Evolutionary conservation across 23 red algal species (phyloP).

Genomic region (Pyropia yezoensis): DNA sequence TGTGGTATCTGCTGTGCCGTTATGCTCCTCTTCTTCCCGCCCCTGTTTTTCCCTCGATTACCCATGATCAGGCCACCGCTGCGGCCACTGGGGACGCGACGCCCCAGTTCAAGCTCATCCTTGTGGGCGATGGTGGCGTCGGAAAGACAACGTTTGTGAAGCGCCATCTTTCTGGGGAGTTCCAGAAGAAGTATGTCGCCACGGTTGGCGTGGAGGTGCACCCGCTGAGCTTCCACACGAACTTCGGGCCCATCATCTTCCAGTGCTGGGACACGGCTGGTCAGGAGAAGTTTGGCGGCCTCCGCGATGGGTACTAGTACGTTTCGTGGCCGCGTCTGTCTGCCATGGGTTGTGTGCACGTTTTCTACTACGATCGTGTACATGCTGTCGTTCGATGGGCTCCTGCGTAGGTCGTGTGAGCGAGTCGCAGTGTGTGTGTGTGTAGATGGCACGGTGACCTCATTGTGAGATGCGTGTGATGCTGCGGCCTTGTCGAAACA

Average conservation of each 20-base stretch:
- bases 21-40: no score
- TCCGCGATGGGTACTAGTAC: constrained; percentile 99
- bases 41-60: no score
- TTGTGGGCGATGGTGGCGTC: constrained; percentile 95
- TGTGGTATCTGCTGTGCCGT: no score
- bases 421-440: no score
- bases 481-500: no score
- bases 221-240: constrained; percentile 95
- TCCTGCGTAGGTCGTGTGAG: no score
- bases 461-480: no score
- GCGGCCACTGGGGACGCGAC: constrained; percentile 10
- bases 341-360: no score
- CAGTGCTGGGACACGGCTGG: constrained; percentile 99
- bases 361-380: no score
- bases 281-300: constrained; percentile 98
- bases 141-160: constrained; percentile 99
- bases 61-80: no score
- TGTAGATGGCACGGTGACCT: no score
- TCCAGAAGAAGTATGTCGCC: constrained; percentile 95
- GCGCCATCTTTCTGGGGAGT: constrained; percentile 93
- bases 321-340: constrained; percentile 4
- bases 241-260: constrained; percentile 92
- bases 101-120: constrained; percentile 82
- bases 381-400: no score
- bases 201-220: constrained; percentile 98